These are phyloP conservation scores for Cyanidioschyzon merolae DNA, from an alignment of 23 red algal genomes.

Conservation along the genomic window DNA sequence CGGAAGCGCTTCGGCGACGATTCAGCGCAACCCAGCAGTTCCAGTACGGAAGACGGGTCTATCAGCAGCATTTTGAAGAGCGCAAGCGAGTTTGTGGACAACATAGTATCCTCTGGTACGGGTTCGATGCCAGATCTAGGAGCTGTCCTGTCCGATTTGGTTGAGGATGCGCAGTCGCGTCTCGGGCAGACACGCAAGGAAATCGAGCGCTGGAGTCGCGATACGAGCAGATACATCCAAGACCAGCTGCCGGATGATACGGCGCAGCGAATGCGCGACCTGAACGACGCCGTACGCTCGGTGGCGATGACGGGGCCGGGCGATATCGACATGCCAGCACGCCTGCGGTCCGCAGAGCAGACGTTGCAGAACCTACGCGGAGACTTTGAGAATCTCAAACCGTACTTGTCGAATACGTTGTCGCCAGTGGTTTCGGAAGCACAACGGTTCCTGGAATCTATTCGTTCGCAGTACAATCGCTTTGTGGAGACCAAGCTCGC, in stretches of 20 bases:
- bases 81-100: background rate
- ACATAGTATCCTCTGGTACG: background rate
- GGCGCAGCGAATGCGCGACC: background rate
- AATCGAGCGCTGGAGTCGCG: background rate
- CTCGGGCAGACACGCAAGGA: background rate
- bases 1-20: background rate
- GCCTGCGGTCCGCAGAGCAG: background rate
- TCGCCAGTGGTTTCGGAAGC: background rate
- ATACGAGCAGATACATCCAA: background rate
- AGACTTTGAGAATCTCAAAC: background rate
- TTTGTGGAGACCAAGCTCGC: background rate
- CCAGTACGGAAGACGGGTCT: background rate
- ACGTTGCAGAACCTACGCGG: background rate
- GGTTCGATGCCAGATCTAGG: background rate
- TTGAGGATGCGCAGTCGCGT: constrained; percentile 2
- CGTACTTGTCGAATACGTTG: background rate
- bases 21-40: background rate
- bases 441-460: background rate
- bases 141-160: background rate
- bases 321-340: background rate
- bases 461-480: background rate
- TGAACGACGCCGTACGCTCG: background rate
- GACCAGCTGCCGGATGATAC: background rate
- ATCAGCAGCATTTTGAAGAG: background rate
- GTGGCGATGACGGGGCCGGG: background rate